These are phyloP conservation scores for Xylariaceae sp. DNA, from an alignment of 2,329 filamentous ascomycete genomes.

Conservation along the genomic window DNA sequence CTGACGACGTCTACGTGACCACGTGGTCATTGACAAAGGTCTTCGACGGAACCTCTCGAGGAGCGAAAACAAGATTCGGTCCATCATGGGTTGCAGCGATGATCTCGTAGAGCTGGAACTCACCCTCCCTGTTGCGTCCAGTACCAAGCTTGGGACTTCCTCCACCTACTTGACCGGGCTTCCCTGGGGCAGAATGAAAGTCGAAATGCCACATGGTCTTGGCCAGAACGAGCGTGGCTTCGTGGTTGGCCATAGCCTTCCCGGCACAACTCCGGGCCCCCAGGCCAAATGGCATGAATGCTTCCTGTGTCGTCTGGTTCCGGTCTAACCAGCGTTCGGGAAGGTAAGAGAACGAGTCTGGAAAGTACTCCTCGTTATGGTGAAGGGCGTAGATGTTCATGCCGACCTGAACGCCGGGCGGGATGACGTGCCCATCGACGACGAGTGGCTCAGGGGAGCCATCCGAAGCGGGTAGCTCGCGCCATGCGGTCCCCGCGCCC, in stretches of 20 bases:
- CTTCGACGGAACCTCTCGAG: too few relatives aligned
- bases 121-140: conserved; percentile 1
- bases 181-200: conserved; percentile 1
- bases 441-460: conserved; percentile 3
- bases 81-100: conserved; percentile 7
- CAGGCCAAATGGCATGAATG: conserved; percentile 3
- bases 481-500: not conserved
- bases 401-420: conserved; percentile 2
- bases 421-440: conserved; percentile 5
- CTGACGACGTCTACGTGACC: too few relatives aligned
- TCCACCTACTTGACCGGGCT: conserved; percentile 2
- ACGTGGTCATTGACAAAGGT: too few relatives aligned
- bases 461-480: conserved; percentile 8
- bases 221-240: conserved; percentile 3
- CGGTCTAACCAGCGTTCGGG: conserved; percentile 5
- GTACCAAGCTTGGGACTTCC: not conserved
- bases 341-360: conserved; percentile 2
- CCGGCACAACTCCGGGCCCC: conserved; percentile 3
- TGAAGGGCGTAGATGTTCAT: conserved; percentile 2
- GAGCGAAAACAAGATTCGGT: conserved; percentile 11
- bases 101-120: conserved; percentile 12
- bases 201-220: conserved; percentile 6
- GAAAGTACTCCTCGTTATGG: conserved; percentile 6
- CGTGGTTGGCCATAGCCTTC: conserved; percentile 4
- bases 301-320: not conserved